Percentiles rank a stretch among this genome's conserved stretches.
These are phyloP conservation scores for Kingdonia uniflora DNA, from an alignment of 164 flowering plant genomes.

Conservation along the genomic window DNA sequence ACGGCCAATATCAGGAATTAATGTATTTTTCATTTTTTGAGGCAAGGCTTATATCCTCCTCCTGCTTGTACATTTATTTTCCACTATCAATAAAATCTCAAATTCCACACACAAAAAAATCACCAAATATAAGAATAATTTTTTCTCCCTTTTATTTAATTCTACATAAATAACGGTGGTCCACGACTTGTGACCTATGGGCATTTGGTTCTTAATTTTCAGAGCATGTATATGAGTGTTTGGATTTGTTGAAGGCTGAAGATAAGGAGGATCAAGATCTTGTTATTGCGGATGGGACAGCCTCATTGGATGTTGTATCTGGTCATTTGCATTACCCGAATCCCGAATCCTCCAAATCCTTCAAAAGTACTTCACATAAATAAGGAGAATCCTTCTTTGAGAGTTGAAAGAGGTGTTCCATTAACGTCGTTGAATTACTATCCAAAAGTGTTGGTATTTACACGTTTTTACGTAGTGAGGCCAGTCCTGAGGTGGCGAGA, in stretches of 20 bases:
- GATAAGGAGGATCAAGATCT: slow-evolving; percentile 86
- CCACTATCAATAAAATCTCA: too few species aligned
- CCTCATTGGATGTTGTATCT: slow-evolving; percentile 51
- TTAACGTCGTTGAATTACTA: too few species aligned
- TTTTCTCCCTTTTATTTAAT: too few species aligned
- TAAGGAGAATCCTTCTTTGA: slow-evolving; percentile 83
- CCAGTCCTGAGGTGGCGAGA: too few species aligned
- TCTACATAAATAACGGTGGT: slow-evolving; percentile 82
- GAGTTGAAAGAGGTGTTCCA: slow-evolving; percentile 92
- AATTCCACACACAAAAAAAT: too few species aligned
- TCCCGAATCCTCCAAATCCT: slow-evolving; percentile 87
- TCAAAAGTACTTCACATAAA: slow-evolving; percentile 74
- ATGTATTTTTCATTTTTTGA: too few species aligned
- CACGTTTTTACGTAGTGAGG: too few species aligned
- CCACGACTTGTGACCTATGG: slow-evolving; percentile 41
- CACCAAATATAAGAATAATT: too few species aligned
- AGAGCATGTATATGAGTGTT: slow-evolving; percentile 57
- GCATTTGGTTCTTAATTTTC: slow-evolving; percentile 61
- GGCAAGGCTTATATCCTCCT: too few species aligned
- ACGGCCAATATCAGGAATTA: too few species aligned
- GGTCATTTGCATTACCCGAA: slow-evolving; percentile 73
- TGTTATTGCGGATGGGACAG: slow-evolving; percentile 64
- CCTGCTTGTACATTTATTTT: too few species aligned
- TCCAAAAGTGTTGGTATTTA: too few species aligned
- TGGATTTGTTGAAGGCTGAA: slow-evolving; percentile 78